These are phyloP conservation scores for Magnusiomyces sp. DNA, from an alignment of 1,139 yeast species.

Conservation along the genomic window DNA sequence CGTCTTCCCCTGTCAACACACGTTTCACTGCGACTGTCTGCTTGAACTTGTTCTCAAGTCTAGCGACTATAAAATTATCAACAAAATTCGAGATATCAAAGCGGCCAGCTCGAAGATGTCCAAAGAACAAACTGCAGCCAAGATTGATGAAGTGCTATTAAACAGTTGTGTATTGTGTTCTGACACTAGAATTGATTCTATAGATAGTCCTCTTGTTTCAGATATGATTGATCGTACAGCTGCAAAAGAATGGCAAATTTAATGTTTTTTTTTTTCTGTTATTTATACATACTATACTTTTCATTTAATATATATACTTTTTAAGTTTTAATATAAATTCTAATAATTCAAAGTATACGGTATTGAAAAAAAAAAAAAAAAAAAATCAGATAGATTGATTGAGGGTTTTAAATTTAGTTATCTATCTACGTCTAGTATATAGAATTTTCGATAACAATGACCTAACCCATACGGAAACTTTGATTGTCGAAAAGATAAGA, in stretches of 20 bases:
- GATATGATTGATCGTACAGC: slow-evolving; percentile 10
- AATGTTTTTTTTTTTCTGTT: too few species aligned
- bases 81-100: slow-evolving; percentile 50
- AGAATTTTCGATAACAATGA: too few species aligned
- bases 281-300: too few species aligned
- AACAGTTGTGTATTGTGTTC: slow-evolving; percentile 76
- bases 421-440: too few species aligned
- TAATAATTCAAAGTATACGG: neutral
- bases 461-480: too few species aligned
- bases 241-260: slow-evolving; percentile 14
- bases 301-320: too few species aligned
- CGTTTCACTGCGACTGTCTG: slow-evolving; percentile 83
- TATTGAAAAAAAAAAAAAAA: neutral
- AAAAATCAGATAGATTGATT: too few species aligned
- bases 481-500: too few species aligned
- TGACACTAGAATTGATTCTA: slow-evolving; percentile 58
- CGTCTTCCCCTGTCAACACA: slow-evolving; percentile 84
- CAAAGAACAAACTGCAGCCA: slow-evolving; percentile 30
- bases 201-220: slow-evolving; percentile 47
- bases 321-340: too few species aligned
- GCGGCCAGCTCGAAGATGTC: slow-evolving; percentile 26
- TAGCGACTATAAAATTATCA: slow-evolving; percentile 61
- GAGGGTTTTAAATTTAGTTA: too few species aligned
- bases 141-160: slow-evolving; percentile 53
- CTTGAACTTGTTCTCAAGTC: slow-evolving; percentile 51